A percentile compares a stretch with the other conserved stretches of the same genome.
phyloP scores from a whole-genome alignment of 345 rosid genomes.

The Alliaria petiolata region DNA sequence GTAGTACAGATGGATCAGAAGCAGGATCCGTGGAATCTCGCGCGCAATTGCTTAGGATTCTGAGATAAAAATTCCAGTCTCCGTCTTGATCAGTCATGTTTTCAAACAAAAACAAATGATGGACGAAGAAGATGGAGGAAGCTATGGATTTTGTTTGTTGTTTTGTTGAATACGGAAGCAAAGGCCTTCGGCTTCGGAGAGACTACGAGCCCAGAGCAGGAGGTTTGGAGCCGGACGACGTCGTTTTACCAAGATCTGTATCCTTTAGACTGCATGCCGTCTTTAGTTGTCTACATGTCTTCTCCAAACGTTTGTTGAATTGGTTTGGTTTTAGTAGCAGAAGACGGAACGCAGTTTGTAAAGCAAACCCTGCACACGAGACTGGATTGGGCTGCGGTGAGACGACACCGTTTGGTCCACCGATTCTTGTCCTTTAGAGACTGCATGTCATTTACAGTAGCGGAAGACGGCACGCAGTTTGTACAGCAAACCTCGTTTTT shows the following conservation, averaged over 20 bases:
- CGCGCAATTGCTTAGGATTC: slow-evolving; percentile 60
- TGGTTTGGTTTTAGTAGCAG: neutral
- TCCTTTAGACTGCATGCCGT: neutral
- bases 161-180: neutral
- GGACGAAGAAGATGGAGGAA: neutral
- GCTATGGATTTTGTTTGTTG: neutral
- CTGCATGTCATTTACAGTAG: neutral
- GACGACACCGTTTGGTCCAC: neutral
- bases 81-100: slow-evolving; percentile 48
- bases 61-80: slow-evolving; percentile 76
- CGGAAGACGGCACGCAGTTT: slow-evolving; percentile 22
- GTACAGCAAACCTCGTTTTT: neutral
- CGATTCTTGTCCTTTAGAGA: neutral
- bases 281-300: neutral
- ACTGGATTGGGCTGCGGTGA: neutral
- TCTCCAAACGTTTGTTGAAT: neutral
- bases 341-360: neutral
- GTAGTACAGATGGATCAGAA: slow-evolving; percentile 73
- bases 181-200: neutral
- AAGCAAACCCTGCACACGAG: neutral
- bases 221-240: neutral
- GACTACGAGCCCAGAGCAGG: neutral
- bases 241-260: neutral
- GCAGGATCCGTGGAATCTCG: slow-evolving; percentile 86
- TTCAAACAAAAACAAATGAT: neutral